Base-by-base conservation (phyloP, 306 rosid species). In the Prosopis cineraria region DNA sequence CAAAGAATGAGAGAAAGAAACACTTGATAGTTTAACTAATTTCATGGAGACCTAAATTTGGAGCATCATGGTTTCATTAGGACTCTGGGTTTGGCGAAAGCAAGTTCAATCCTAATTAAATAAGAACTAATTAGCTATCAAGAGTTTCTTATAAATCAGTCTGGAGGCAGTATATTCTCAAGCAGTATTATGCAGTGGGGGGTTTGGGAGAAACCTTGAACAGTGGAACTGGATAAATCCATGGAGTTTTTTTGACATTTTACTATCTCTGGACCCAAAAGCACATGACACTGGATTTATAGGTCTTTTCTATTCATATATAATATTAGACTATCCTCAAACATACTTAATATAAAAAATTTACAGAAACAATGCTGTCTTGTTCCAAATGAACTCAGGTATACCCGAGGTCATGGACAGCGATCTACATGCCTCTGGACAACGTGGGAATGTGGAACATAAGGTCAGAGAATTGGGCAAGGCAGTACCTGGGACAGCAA, bases 391-490 rank as follows among this genome's bases (percentile, higher is more conserved):
- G 69, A 68, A 50, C 84, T 66, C 88, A 93, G 94, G 98, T 93
- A 16, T 93, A 93, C 60, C 98, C 97, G 0, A 88, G 40, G 80
- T 50, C 98, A 44, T 95, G 98, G 98, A 95, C 98, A 1, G 98
- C 98, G 50, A 82, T 95, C 73, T 95, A 86, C 86, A 71, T 95
- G 79, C 85, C 98, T 0, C 75, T 95, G 62, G 98, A 95, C 93
- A 95, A 87, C 50, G 98, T 93, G 39, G 98, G 98, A 84, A 91
- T 95, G 93, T 95, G 98, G 98, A 93, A 92, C 78, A 82, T 95
- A 63, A 89, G 99, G 83, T 91, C 99, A 1, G 91, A 93, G 87
- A 84, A 90, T 66, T 95, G 99, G 98, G 98, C 63, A 1, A 91
- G 99, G 70, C 99, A 95, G 69, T 95, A 95, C 84, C 53, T 95